These are phyloP conservation scores for Beta lomatogona DNA, from an alignment of 179 eudicot genomes.

Conservation along the genomic window DNA sequence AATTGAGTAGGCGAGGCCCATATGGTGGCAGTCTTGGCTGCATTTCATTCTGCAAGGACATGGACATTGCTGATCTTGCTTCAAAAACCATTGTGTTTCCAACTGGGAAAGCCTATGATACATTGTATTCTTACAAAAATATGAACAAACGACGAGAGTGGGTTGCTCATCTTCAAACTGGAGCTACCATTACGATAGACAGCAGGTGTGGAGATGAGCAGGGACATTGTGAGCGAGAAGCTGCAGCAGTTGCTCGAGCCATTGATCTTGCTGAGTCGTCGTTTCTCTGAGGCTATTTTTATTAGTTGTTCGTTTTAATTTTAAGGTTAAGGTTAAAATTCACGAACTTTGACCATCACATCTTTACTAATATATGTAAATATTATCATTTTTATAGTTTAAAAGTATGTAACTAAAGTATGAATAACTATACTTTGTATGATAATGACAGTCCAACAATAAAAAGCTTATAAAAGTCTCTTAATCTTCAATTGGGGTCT, in stretches of 20 bases:
- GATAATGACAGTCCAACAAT: too few relatives aligned
- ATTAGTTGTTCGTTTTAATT: too few relatives aligned
- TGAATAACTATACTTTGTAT: too few relatives aligned
- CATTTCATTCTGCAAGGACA: constrained; percentile 61
- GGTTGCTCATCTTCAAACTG: constrained; percentile 56
- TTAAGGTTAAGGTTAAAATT: too few relatives aligned
- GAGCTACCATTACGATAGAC: constrained; percentile 54
- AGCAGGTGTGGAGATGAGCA: constrained; percentile 50
- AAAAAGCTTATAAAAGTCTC: too few relatives aligned
- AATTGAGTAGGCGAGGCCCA: constrained; percentile 50
- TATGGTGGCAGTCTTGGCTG: constrained; percentile 61
- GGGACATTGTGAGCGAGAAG: constrained; percentile 50
- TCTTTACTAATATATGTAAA: too few relatives aligned
- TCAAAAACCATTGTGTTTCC: constrained; percentile 60
- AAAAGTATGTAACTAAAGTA: too few relatives aligned
- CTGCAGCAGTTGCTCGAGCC: constrained; percentile 53
- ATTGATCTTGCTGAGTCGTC: constrained; percentile 64
- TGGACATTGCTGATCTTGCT: constrained; percentile 50
- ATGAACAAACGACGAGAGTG: constrained; percentile 46
- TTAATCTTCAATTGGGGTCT: too few relatives aligned
- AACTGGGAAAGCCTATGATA: constrained; percentile 38
- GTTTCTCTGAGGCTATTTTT: constrained; percentile 30
- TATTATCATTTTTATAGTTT: too few relatives aligned
- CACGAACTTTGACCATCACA: too few relatives aligned
- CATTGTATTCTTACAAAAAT: constrained; percentile 42